Percentiles rank a stretch among this genome's conserved stretches.
Conservation (phyloP, 768 basidiomycete genomes). For the Suillus cothurnatus region DNA sequence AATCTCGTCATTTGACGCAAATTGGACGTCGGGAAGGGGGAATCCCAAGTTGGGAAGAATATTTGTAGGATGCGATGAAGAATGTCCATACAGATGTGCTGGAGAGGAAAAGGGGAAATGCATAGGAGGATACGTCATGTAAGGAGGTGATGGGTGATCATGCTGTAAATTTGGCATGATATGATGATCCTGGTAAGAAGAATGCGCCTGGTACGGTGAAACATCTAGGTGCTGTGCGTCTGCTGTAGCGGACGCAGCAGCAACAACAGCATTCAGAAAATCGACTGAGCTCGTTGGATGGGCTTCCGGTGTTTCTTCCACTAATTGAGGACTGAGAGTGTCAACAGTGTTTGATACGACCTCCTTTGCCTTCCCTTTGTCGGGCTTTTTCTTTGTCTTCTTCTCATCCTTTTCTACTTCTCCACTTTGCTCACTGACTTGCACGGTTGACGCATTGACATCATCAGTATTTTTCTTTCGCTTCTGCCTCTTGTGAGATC, state of each 20-base stretch:
- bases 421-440: not conserved
- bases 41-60: slow-evolving; percentile 22
- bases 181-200: slow-evolving; percentile 37
- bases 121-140: slow-evolving; percentile 34
- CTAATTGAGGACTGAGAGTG: slow-evolving; percentile 39
- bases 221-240: slow-evolving; percentile 32
- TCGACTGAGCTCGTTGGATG: slow-evolving; percentile 55
- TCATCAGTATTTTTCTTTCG: slow-evolving; percentile 36
- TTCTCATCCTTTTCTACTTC: slow-evolving; percentile 15
- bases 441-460: slow-evolving; percentile 3
- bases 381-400: slow-evolving; percentile 38
- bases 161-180: slow-evolving; percentile 25
- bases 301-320: slow-evolving; percentile 33
- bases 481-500: slow-evolving; percentile 27
- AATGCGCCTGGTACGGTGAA: slow-evolving; percentile 31
- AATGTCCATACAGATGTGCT: slow-evolving; percentile 28
- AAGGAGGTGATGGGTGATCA: slow-evolving; percentile 22
- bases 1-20: slow-evolving; percentile 70
- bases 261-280: slow-evolving; percentile 65
- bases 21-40: slow-evolving; percentile 39
- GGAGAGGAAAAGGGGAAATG: slow-evolving; percentile 29
- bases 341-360: slow-evolving; percentile 24
- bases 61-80: slow-evolving; percentile 23
- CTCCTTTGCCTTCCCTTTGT: slow-evolving; percentile 36
- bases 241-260: slow-evolving; percentile 59